These are phyloP conservation scores for Kazachstania sp. DNA, from an alignment of 1,139 yeast genomes.

Conservation along the genomic window DNA sequence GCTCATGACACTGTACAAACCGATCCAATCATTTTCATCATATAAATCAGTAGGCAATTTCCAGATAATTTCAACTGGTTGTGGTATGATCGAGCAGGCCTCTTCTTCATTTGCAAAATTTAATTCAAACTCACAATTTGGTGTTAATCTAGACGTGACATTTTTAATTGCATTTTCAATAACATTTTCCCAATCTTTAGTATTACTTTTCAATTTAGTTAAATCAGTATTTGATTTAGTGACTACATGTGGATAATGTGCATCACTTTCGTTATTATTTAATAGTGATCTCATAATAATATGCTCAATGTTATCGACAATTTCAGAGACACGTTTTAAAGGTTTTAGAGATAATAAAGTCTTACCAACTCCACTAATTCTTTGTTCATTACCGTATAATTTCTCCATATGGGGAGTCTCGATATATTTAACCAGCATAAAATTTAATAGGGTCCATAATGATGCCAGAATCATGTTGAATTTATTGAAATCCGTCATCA, in stretches of 20 bases:
- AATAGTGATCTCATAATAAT: constrained; percentile 18
- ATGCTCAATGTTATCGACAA: constrained; percentile 26
- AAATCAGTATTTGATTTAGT: constrained; percentile 1
- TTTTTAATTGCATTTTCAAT: constrained; percentile 19
- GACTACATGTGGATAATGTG: background rate
- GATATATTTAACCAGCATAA: constrained; percentile 61
- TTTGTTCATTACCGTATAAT: constrained; percentile 59
- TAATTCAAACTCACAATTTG: constrained; percentile 30
- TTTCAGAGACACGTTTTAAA: constrained; percentile 29
- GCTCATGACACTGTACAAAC: constrained; percentile 58
- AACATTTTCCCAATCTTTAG: constrained; percentile 19
- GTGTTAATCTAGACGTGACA: constrained; percentile 18
- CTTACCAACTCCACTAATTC: constrained; percentile 54
- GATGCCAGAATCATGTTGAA: constrained; percentile 50
- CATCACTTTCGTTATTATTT: constrained; percentile 4
- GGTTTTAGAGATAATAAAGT: constrained; percentile 37
- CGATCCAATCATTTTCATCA: constrained; percentile 62
- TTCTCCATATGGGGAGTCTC: constrained; percentile 77
- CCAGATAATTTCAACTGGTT: constrained; percentile 52
- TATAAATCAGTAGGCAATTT: constrained; percentile 40
- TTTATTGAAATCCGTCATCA: constrained; percentile 48
- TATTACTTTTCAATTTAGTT: background rate
- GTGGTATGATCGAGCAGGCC: constrained; percentile 15
- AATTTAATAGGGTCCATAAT: constrained; percentile 62
- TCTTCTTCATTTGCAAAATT: constrained; percentile 30